Conservation (phyloP, 164 flowering plant genomes). For the Sextonia rubra region DNA sequence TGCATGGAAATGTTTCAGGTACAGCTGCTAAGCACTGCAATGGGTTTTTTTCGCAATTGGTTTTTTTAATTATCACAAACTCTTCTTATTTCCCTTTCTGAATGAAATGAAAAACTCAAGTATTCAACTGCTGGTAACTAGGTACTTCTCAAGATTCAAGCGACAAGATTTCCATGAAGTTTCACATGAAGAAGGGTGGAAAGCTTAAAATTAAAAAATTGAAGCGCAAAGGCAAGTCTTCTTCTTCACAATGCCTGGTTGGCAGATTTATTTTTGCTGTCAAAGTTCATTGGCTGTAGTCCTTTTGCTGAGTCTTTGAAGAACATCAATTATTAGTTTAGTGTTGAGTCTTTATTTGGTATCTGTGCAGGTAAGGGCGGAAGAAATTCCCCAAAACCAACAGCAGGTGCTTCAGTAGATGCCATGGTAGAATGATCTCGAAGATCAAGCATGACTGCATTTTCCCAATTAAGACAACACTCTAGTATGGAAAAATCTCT, state of each 20-base stretch:
- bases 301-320: not conserved
- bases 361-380: conserved; percentile 11
- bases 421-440: conserved; percentile 25
- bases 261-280: not conserved
- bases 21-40: no score
- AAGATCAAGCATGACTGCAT: not conserved
- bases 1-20: no score
- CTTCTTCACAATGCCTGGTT: not conserved
- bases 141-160: conserved; percentile 21
- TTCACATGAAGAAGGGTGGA: conserved; percentile 25
- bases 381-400: conserved; percentile 7
- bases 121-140: conserved; percentile 4
- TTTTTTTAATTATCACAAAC: not conserved
- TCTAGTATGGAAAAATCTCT: not conserved
- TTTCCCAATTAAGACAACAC: not conserved
- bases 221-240: conserved; percentile 21
- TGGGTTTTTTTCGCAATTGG: not conserved
- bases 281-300: not conserved
- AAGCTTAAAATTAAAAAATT: conserved; percentile 23
- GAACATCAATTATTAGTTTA: not conserved
- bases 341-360: not conserved
- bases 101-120: conserved; percentile 2
- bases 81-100: not conserved
- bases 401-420: conserved; percentile 11
- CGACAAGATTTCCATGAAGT: conserved; percentile 13